Evolutionary conservation across 495 filamentous ascomycete species (phyloP).

Genomic region (Talaromyces borbonicus): DNA sequence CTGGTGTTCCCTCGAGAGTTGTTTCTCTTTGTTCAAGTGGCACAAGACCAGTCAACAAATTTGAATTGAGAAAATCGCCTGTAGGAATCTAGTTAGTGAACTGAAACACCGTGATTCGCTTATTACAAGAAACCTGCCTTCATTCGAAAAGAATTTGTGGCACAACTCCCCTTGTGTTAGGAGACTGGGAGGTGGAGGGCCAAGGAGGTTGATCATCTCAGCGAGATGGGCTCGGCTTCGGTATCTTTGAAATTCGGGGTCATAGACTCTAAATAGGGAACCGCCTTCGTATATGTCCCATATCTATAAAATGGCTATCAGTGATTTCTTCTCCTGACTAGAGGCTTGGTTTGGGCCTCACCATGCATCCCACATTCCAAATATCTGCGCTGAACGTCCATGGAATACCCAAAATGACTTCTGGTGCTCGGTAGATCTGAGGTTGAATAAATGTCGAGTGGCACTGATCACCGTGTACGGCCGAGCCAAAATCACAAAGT

Average conservation of each 20-base stretch:
- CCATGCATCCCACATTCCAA: slow-evolving; percentile 29
- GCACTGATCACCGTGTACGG: slow-evolving; percentile 16
- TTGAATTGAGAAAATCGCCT: neutral
- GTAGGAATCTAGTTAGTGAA: neutral
- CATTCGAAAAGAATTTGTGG: slow-evolving; percentile 16
- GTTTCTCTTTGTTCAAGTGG: slow-evolving; percentile 15
- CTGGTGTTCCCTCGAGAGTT: slow-evolving; percentile 22
- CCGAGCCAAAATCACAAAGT: slow-evolving; percentile 34
- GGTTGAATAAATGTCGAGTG: slow-evolving; percentile 23
- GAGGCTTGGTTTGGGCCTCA: too few species aligned
- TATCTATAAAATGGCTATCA: slow-evolving; percentile 10
- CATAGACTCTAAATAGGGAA: slow-evolving; percentile 15
- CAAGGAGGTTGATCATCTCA: slow-evolving; percentile 19
- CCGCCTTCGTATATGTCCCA: slow-evolving; percentile 21
- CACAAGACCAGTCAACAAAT: neutral
- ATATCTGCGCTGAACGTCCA: slow-evolving; percentile 34
- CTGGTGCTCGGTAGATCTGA: slow-evolving; percentile 26
- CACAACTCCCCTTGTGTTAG: slow-evolving; percentile 13
- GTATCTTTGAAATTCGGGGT: slow-evolving; percentile 13
- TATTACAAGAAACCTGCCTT: slow-evolving; percentile 6
- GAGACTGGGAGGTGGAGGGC: slow-evolving; percentile 18
- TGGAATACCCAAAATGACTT: slow-evolving; percentile 23
- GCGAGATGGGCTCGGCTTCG: slow-evolving; percentile 18
- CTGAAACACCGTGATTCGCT: neutral
- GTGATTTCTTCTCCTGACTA: too few species aligned